A percentile compares a stretch with the other conserved stretches of the same genome.
phyloP scores from a whole-genome alignment of 2,329 filamentous ascomycete species.

The Aspergillus melleus region DNA sequence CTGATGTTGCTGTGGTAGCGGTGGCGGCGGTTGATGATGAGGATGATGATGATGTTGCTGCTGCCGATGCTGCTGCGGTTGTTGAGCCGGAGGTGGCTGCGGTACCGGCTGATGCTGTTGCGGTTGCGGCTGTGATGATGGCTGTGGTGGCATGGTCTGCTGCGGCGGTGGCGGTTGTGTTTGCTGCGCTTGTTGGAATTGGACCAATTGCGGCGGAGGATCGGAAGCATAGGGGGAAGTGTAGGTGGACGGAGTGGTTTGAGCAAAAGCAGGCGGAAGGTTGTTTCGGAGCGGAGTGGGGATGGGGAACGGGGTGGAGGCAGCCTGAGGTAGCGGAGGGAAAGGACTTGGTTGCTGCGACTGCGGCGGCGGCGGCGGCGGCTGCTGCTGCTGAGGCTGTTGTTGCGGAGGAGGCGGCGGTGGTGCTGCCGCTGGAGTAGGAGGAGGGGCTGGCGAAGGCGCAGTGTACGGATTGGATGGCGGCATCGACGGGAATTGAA shows the following conservation, averaged over 20 bases:
- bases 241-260: constrained; percentile 38
- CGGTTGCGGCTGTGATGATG: constrained; percentile 21
- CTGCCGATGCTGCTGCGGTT: constrained; percentile 21
- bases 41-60: constrained; percentile 8
- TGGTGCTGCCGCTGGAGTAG: constrained; percentile 21
- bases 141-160: constrained; percentile 25
- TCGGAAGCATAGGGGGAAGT: constrained; percentile 44
- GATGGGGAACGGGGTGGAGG: constrained; percentile 37
- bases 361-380: constrained; percentile 23
- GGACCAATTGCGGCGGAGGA: constrained; percentile 34
- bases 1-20: constrained; percentile 13
- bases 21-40: constrained; percentile 20
- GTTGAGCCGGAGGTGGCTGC: constrained; percentile 11
- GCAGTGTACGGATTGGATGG: constrained; percentile 32
- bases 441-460: constrained; percentile 26
- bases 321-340: constrained; percentile 24
- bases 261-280: constrained; percentile 41
- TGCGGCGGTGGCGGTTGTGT: constrained; percentile 25
- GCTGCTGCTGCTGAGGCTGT: constrained; percentile 2
- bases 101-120: not conserved
- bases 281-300: constrained; percentile 39
- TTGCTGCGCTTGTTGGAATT: constrained; percentile 33
- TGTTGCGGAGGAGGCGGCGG: constrained; percentile 10
- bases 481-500: constrained; percentile 40
- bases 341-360: constrained; percentile 25